Percentiles rank a stretch among this genome's conserved stretches.
phyloP scores from a whole-genome alignment of 306 rosid species.

The Cicer judaicum region DNA sequence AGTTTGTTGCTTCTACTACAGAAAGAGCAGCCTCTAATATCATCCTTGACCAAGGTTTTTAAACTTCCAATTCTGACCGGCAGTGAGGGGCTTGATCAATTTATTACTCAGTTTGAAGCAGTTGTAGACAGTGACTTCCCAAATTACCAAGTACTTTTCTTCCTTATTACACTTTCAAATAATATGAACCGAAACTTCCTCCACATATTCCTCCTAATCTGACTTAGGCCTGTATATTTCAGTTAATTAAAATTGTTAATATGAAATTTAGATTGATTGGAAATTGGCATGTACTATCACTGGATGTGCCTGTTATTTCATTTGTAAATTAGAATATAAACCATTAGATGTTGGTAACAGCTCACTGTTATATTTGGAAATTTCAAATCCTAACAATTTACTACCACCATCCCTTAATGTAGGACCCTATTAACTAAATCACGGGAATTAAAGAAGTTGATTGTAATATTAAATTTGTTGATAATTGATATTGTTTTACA shows the following conservation, averaged over 20 bases:
- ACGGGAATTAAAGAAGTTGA: too few species aligned
- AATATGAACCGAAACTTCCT: background rate
- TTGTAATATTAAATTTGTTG: too few species aligned
- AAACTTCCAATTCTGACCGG: conserved; percentile 69
- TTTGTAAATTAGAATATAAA: conserved; percentile 22
- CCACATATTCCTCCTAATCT: background rate
- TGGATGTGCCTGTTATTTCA: background rate
- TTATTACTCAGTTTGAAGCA: conserved; percentile 90
- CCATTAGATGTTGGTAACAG: background rate
- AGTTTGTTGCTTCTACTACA: conserved; percentile 69
- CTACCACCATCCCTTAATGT: too few species aligned
- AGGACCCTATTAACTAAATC: too few species aligned
- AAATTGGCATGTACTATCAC: conserved; percentile 16
- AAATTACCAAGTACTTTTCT: conserved; percentile 66
- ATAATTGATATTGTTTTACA: too few species aligned
- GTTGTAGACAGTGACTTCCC: conserved; percentile 90
- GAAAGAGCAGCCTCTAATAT: conserved; percentile 59
- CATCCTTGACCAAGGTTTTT: conserved; percentile 59
- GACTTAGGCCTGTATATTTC: background rate
- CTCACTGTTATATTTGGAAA: conserved; percentile 3
- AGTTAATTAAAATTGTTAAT: background rate
- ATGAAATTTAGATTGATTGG: conserved; percentile 8
- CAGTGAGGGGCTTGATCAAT: conserved; percentile 74
- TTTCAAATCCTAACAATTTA: background rate
- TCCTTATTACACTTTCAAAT: conserved; percentile 15